Base-by-base conservation (phyloP, 2,329 filamentous ascomycete species). In the Calonectria henricotiae region DNA sequence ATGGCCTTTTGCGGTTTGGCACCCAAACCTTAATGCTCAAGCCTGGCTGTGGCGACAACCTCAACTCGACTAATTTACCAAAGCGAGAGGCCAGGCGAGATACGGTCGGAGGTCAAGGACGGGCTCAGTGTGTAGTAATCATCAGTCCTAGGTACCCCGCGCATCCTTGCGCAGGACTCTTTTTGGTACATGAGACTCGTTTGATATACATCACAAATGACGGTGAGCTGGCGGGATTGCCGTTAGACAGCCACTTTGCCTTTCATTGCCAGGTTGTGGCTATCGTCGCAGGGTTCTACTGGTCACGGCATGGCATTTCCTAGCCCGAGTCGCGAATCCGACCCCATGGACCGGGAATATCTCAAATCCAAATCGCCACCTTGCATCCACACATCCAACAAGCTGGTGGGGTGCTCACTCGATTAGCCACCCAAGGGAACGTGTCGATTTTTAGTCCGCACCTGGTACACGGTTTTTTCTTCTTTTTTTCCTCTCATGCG, bases 1-100 rank as follows among this genome's bases (percentile, higher is more conserved):
- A 62, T 62, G 63, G 62, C 62, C 73, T 67, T 74, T 76, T 73
- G 73, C 67, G 66, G 70, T 51, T 58, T 71, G 75, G 75, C 69
- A 73, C 67, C 68, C 71, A 76, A 77, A 69, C 75, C 71, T 74
- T 72, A 73, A 68, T 55, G 54, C 55, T 64, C 46, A 62, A 69
- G 51, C 32, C 60, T 62, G 27, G 25, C n/a, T 23, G 67, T 65
- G 62, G 67, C 54, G 54, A 62, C 46, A 58, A 62, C 46, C 54
- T 62, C 65, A 30, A 67, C 65, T 54, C 37, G 58, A 54, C 46
- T 62, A 43, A 55, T 55, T 58, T 58, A 58, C 35, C 35, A 49
- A 61, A 49, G 61, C 51, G 67, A 65, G 47, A 41, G 37, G 46
- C 46, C 43, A 20, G 39, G 39, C 44, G 11, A 25, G 25, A 46